Percentiles rank a stretch among this genome's conserved stretches.
These are phyloP conservation scores for Botrytis medusae DNA, from an alignment of 2,329 filamentous ascomycete species.

Conservation along the genomic window DNA sequence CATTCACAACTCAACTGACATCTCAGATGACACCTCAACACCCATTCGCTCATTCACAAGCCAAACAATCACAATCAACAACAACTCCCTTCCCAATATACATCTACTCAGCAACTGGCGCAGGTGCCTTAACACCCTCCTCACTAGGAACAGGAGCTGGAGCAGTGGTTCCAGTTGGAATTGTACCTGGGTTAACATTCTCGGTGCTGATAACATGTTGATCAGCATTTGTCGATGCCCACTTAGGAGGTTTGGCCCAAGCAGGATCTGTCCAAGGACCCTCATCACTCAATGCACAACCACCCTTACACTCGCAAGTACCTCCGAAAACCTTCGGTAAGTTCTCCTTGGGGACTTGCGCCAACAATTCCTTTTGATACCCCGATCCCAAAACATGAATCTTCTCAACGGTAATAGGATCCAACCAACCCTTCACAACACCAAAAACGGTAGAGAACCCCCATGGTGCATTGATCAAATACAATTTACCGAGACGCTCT, in stretches of 20 bases:
- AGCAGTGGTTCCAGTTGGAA: slow-evolving; percentile 30
- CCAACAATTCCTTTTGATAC: slow-evolving; percentile 82
- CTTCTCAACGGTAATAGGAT: slow-evolving; percentile 95
- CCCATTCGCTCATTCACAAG: background rate
- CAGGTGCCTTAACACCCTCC: slow-evolving; percentile 33
- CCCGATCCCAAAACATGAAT: slow-evolving; percentile 82
- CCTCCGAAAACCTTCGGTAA: slow-evolving; percentile 86
- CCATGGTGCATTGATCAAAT: slow-evolving; percentile 98
- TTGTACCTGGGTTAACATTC: slow-evolving; percentile 30
- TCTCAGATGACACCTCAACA: background rate
- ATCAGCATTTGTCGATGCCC: slow-evolving; percentile 45
- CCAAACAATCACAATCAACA: background rate
- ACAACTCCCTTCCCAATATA: slow-evolving; percentile 9
- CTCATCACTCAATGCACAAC: slow-evolving; percentile 82
- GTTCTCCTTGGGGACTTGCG: slow-evolving; percentile 86
- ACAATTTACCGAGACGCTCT: slow-evolving; percentile 91
- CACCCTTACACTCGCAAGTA: slow-evolving; percentile 74
- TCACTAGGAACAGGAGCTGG: slow-evolving; percentile 26
- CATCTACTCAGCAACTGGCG: slow-evolving; percentile 30
- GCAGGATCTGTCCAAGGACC: slow-evolving; percentile 82
- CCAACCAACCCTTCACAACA: slow-evolving; percentile 89
- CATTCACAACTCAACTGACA: background rate
- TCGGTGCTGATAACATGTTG: slow-evolving; percentile 43
- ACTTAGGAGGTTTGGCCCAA: slow-evolving; percentile 66
- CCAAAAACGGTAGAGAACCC: slow-evolving; percentile 85